Percentiles rank a stretch among this genome's conserved stretches.
Evolutionary conservation across 192 early-diverging fungal genomes (phyloP).

Genomic region (Umbelopsis vinacea): DNA sequence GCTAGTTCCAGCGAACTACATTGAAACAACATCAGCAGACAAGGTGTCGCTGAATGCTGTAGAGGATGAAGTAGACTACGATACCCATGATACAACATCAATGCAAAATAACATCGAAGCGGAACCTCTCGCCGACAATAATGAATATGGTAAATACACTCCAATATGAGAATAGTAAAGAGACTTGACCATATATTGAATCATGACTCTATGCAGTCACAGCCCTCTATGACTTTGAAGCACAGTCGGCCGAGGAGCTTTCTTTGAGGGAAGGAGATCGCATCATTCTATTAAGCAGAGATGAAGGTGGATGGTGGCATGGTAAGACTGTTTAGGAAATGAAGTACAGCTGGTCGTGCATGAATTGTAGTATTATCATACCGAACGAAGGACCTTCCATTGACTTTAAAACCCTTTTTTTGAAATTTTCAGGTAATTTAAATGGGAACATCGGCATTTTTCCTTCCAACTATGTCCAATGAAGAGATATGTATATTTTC

Average conservation of each 20-base stretch:
- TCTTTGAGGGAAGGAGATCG: slow-evolving; percentile 50
- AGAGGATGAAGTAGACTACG: background rate
- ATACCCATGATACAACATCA: background rate
- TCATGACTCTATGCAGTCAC: slow-evolving; percentile 32
- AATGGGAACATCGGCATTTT: slow-evolving; percentile 50
- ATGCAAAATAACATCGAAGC: background rate
- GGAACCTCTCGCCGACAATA: background rate
- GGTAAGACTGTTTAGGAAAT: slow-evolving; percentile 37
- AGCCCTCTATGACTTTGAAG: slow-evolving; percentile 60
- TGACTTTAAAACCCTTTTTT: background rate
- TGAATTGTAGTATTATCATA: too few relatives aligned
- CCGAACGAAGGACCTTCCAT: too few relatives aligned
- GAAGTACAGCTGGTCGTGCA: background rate
- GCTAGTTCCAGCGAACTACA: slow-evolving; percentile 56
- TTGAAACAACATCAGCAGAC: background rate
- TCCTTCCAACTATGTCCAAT: slow-evolving; percentile 53
- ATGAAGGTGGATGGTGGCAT: slow-evolving; percentile 65
- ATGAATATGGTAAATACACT: slow-evolving; percentile 7
- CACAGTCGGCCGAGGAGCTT: slow-evolving; percentile 54
- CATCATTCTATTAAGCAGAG: slow-evolving; percentile 50
- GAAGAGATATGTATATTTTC: background rate
- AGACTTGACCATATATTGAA: background rate
- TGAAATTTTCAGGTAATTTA: slow-evolving; percentile 40
- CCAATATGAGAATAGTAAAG: background rate
- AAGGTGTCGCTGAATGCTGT: background rate